Percentiles rank a stretch among this genome's conserved stretches.
phyloP scores from a whole-genome alignment of 106 monocot genomes.

The Apostasia shenzhenica region DNA sequence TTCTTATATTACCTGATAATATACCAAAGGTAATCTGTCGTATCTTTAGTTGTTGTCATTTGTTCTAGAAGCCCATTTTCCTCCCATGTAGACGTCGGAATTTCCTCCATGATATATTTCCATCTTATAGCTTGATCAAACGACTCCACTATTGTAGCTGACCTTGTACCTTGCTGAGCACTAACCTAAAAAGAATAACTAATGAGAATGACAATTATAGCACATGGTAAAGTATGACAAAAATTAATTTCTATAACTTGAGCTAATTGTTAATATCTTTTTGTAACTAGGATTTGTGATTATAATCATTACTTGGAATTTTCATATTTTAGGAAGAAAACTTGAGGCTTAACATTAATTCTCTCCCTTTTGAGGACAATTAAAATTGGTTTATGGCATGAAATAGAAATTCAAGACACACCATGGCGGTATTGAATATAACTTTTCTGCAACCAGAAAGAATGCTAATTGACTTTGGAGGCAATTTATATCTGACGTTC shows the following conservation, averaged over 20 bases:
- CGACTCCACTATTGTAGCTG: conserved; percentile 17
- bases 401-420: conserved; percentile 3
- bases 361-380: no score
- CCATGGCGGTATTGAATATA: conserved; percentile 72
- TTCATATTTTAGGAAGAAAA: no score
- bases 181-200: conserved; percentile 28
- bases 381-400: no score
- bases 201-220: no score
- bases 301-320: no score
- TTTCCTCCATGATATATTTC: conserved; percentile 40
- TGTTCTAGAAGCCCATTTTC: conserved; percentile 52
- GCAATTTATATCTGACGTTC: conserved; percentile 34
- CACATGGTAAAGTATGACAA: no score
- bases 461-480: conserved; percentile 61
- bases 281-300: no score
- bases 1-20: conserved; percentile 38
- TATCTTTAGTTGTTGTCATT: conserved; percentile 61
- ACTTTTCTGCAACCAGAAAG: conserved; percentile 55
- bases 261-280: no score
- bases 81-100: conserved; percentile 20
- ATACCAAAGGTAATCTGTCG: conserved; percentile 94
- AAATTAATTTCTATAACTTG: no score
- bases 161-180: conserved; percentile 43
- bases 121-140: conserved; percentile 37
- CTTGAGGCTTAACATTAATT: no score